Conservation (phyloP, 257 asterid species). For the Echites panduratus region DNA sequence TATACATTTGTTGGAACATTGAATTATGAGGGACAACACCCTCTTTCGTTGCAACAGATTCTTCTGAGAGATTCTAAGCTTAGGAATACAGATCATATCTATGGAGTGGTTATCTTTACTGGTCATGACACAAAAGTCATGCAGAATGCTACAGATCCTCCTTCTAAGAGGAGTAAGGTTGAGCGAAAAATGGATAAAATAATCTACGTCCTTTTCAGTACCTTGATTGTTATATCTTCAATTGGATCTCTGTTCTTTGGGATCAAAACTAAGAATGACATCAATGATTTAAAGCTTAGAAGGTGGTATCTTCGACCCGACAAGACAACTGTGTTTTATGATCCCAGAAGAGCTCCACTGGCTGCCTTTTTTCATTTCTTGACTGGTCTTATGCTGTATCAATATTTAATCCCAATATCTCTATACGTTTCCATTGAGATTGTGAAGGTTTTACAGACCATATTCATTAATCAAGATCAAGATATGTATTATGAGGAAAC, state of each 20-base stretch:
- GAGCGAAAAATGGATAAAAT: slow-evolving; percentile 90
- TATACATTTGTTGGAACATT: slow-evolving; percentile 78
- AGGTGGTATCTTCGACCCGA: slow-evolving; percentile 97
- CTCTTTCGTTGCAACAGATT: slow-evolving; percentile 75
- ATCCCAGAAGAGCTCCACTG: slow-evolving; percentile 46
- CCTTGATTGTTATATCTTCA: slow-evolving; percentile 57
- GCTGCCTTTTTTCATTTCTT: slow-evolving; percentile 87
- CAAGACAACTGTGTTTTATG: slow-evolving; percentile 39
- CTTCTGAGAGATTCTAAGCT: slow-evolving; percentile 85
- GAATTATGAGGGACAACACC: slow-evolving; percentile 43
- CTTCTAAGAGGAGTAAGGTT: slow-evolving; percentile 89
- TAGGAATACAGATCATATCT: slow-evolving; percentile 67
- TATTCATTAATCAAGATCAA: slow-evolving; percentile 76
- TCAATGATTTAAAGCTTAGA: slow-evolving; percentile 35
- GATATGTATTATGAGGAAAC: slow-evolving; percentile 80
- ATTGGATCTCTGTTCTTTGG: slow-evolving; percentile 87
- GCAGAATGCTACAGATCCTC: slow-evolving; percentile 92
- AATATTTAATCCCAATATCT: slow-evolving; percentile 91
- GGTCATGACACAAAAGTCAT: slow-evolving; percentile 95
- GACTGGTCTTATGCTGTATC: slow-evolving; percentile 90
- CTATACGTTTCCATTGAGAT: slow-evolving; percentile 88
- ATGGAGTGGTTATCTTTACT: slow-evolving; percentile 77
- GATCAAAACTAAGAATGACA: slow-evolving; percentile 49
- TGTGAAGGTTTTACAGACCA: slow-evolving; percentile 82
- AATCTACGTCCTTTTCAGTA: slow-evolving; percentile 67